Percentiles rank a stretch among this genome's conserved stretches.
Conservation (phyloP, 2,329 filamentous ascomycete genomes). For the Diaporthe batatas region DNA sequence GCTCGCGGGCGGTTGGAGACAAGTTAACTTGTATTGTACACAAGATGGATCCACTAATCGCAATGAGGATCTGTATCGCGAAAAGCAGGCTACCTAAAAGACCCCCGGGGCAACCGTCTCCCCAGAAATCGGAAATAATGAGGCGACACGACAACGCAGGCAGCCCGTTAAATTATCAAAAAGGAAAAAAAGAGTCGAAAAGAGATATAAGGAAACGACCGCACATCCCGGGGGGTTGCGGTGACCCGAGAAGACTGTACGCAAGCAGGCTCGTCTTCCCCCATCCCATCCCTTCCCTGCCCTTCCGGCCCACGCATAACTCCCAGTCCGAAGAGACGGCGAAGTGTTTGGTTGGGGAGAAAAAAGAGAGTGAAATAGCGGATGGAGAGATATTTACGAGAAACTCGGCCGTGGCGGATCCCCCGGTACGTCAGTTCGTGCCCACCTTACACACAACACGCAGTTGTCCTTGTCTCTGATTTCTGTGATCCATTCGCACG, state of each 20-base stretch:
- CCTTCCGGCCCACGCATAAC: conserved; percentile 25
- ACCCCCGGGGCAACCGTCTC: conserved; percentile 34
- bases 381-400: conserved; percentile 40
- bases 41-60: conserved; percentile 40
- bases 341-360: conserved; percentile 3
- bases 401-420: conserved; percentile 37
- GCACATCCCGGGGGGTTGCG: conserved; percentile 33
- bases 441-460: conserved; percentile 40
- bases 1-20: conserved; percentile 33
- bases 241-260: conserved; percentile 39
- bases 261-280: conserved; percentile 36
- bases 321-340: conserved; percentile 16
- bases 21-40: conserved; percentile 43
- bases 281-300: neutral
- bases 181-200: conserved; percentile 41
- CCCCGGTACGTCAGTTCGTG: conserved; percentile 39
- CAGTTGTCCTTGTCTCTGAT: conserved; percentile 42
- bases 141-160: conserved; percentile 40
- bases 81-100: conserved; percentile 38
- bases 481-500: conserved; percentile 38
- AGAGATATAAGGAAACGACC: conserved; percentile 41
- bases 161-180: conserved; percentile 43
- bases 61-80: conserved; percentile 37
- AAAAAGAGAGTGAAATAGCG: conserved; percentile 24
- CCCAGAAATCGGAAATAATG: conserved; percentile 34